Evolutionary conservation across 2,329 filamentous ascomycete species (phyloP), one percentile per base, ranked within the genome.

Genomic region (Exophiala sideris): DNA sequence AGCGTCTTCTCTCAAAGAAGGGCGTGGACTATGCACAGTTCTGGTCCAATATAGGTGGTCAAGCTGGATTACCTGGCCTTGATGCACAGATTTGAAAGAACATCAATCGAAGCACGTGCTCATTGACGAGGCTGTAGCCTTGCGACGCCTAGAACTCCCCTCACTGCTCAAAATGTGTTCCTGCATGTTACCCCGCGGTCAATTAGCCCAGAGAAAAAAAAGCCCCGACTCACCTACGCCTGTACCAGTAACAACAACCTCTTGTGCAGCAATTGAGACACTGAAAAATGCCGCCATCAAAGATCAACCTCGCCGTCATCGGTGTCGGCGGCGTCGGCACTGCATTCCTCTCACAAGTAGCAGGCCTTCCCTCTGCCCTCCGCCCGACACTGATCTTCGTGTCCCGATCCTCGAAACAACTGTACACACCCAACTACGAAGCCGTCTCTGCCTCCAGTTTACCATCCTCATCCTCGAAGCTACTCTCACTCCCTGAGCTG

Each of bases 271-370:
- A 18, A 18, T 18, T 18, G 16, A 18, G 16, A 18, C 16, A 29
- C n/a, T 21, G 33, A 5, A 34, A 11, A 18, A 58, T 54, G 56
- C 48, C 51, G 18, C 42, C 51, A 18, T 57, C 58, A 2, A 59
- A 56, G 36, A 51, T 63, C n/a, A 58, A 57, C 32, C 54, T 64
- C 33, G 60, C 56, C 42, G 59, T 56, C 64, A 61, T 67, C 95
- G 91, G 94, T 67, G 88, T 88, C 65, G 94, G 94, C 64, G 92
- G 92, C 61, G 94, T 97, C 58, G 94, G 94, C 67, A 91, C 91
- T 73, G 84, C 84, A 74, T 96, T 97, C 79, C 83, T 97, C 60
- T 78, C 79, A 63, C 94, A 97, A 73, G 84, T 97, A 54, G 78
- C 86, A 61, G 69, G 76, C 57, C 81, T 94, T 56, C 84, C 84